These are phyloP conservation scores for Mucor plumbeus DNA, from an alignment of 371 early-diverging fungal species.

Conservation along the genomic window DNA sequence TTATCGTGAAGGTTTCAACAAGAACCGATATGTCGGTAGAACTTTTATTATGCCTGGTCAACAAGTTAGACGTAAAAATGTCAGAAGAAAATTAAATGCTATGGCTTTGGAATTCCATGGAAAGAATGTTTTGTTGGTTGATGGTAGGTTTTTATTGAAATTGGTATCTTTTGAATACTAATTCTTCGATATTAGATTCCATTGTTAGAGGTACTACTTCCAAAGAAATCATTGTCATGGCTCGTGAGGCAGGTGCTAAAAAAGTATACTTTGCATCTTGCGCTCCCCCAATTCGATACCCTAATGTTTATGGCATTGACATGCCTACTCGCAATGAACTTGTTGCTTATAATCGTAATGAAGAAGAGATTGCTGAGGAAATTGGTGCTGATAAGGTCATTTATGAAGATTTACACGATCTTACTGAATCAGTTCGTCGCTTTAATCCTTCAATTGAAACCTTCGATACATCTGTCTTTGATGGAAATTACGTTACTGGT, in stretches of 20 bases:
- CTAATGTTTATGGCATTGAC: conserved; percentile 99
- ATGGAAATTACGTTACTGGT: conserved; percentile 89
- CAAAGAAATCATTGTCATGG: conserved; percentile 97
- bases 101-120: conserved; percentile 95
- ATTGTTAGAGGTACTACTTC: conserved; percentile 98
- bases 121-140: conserved; percentile 95
- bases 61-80: conserved; percentile 85
- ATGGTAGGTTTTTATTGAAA: conserved; percentile 63
- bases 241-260: conserved; percentile 95
- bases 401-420: conserved; percentile 85
- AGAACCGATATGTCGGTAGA: conserved; percentile 97
- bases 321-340: conserved; percentile 95
- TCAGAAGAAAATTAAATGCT: conserved; percentile 96
- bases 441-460: conserved; percentile 80
- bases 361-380: conserved; percentile 81
- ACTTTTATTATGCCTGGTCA: conserved; percentile 99
- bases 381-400: conserved; percentile 95
- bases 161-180: background rate
- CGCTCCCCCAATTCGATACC: conserved; percentile 93
- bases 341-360: conserved; percentile 81
- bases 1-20: conserved; percentile 98
- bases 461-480: conserved; percentile 97
- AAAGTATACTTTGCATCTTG: conserved; percentile 98
- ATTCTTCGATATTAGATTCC: conserved; percentile 67
- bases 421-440: conserved; percentile 78